Percentiles rank a stretch among this genome's conserved stretches.
Conservation (phyloP, 129 eudicot species). For the Helianthus tuberosus region DNA sequence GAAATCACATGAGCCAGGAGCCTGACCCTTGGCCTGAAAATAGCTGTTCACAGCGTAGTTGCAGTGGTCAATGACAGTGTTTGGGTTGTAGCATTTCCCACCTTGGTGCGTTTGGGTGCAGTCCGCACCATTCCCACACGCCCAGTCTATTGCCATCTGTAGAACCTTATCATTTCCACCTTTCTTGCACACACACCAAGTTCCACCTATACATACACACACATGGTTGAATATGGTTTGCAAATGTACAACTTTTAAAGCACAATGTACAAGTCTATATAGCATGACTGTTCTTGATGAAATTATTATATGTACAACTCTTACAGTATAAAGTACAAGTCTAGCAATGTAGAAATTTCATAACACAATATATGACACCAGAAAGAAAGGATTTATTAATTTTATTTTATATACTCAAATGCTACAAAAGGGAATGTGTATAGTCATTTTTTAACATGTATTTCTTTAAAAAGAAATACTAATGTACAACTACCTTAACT, state of each 20-base stretch:
- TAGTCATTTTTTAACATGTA: neutral
- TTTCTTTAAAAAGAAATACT: neutral
- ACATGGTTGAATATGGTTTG: neutral
- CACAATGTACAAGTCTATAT: conserved; percentile 8
- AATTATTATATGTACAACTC: too few relatives aligned
- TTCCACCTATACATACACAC: conserved; percentile 35
- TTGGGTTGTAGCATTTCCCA: conserved; percentile 73
- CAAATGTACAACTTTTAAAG: neutral
- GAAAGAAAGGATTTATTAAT: neutral
- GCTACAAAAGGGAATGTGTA: conserved; percentile 2
- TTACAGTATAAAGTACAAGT: conserved; percentile 2
- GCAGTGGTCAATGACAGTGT: conserved; percentile 76
- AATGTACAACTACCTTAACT: conserved; percentile 7
- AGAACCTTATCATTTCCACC: conserved; percentile 50
- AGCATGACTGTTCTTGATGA: neutral
- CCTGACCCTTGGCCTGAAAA: conserved; percentile 64
- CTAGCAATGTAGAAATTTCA: neutral
- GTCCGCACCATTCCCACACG: conserved; percentile 91
- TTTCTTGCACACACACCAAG: conserved; percentile 79
- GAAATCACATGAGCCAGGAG: conserved; percentile 62
- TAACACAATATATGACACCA: neutral
- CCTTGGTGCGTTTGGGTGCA: conserved; percentile 65
- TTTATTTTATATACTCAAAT: neutral
- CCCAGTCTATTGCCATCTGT: conserved; percentile 77
- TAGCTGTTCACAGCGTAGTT: conserved; percentile 81